Conservation (phyloP, 371 early-diverging fungal species). For the Mortierella sp. region DNA sequence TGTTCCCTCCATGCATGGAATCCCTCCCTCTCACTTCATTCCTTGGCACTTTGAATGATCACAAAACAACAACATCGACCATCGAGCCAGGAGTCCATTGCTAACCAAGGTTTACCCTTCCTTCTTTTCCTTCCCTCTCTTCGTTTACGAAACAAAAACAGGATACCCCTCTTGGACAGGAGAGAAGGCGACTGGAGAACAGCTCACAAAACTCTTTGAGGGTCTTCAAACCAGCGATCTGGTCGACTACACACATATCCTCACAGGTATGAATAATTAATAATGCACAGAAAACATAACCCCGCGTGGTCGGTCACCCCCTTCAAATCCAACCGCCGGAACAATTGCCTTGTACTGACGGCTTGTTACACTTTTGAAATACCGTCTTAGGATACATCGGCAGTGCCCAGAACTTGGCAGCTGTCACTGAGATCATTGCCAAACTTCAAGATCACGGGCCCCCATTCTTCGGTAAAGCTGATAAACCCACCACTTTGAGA, state of each 20-base stretch:
- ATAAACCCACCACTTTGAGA: neutral
- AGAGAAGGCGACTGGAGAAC: slow-evolving; percentile 68
- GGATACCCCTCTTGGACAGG: slow-evolving; percentile 88
- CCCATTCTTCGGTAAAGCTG: slow-evolving; percentile 59
- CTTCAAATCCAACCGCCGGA: too few species aligned
- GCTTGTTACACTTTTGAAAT: slow-evolving; percentile 1
- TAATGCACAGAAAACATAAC: neutral
- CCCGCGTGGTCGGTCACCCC: slow-evolving; percentile 5
- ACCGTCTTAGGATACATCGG: slow-evolving; percentile 82
- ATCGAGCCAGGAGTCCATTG: neutral
- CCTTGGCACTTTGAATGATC: neutral
- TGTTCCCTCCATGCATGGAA: neutral
- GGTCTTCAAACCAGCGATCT: slow-evolving; percentile 83
- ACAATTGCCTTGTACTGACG: neutral
- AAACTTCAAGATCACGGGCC: slow-evolving; percentile 63
- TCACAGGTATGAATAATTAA: slow-evolving; percentile 74
- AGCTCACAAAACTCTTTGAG: slow-evolving; percentile 77
- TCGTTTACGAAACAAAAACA: slow-evolving; percentile 48
- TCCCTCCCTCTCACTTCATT: neutral
- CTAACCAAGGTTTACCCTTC: neutral
- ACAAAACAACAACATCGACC: neutral
- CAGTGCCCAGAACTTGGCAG: slow-evolving; percentile 74
- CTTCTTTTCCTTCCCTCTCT: neutral
- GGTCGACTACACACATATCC: slow-evolving; percentile 82
- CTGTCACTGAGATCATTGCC: slow-evolving; percentile 67